Evolutionary conservation across 768 basidiomycete genomes (phyloP).

Genomic region (Termitomyces sp.): DNA sequence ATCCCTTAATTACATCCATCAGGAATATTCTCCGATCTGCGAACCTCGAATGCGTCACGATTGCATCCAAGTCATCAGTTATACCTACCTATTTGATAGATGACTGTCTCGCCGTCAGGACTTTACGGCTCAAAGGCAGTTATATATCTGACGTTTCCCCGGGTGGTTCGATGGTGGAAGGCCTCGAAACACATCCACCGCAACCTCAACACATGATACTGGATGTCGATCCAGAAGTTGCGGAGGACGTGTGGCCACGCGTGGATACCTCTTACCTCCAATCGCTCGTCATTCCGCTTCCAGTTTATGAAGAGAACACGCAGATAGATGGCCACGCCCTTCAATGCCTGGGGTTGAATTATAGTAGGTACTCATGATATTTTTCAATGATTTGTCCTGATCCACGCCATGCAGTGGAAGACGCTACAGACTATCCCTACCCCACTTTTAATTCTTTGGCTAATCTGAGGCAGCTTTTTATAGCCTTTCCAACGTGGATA

Average conservation of each 20-base stretch:
- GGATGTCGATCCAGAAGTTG: neutral
- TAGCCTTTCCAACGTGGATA: slow-evolving; percentile 2
- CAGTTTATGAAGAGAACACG: neutral
- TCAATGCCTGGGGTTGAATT: neutral
- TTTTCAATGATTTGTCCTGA: neutral
- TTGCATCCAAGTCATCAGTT: neutral
- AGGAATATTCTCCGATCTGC: neutral
- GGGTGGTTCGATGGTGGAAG: neutral
- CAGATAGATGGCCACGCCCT: neutral
- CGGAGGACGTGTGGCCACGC: neutral
- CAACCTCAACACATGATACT: neutral
- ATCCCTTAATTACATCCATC: neutral
- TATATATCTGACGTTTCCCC: neutral
- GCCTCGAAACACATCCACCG: neutral
- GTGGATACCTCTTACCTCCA: slow-evolving; percentile 2
- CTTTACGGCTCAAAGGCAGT: neutral
- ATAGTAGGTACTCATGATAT: neutral
- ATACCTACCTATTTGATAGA: neutral
- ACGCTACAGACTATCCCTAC: neutral
- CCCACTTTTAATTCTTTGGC: neutral
- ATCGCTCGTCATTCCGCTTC: neutral
- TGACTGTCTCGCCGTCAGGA: neutral
- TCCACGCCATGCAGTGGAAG: neutral
- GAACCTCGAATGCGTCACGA: neutral
- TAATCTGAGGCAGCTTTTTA: neutral